Evolutionary conservation across 108 stramenopile species (phyloP).

Genomic region (Discostella pseudostelligera): DNA sequence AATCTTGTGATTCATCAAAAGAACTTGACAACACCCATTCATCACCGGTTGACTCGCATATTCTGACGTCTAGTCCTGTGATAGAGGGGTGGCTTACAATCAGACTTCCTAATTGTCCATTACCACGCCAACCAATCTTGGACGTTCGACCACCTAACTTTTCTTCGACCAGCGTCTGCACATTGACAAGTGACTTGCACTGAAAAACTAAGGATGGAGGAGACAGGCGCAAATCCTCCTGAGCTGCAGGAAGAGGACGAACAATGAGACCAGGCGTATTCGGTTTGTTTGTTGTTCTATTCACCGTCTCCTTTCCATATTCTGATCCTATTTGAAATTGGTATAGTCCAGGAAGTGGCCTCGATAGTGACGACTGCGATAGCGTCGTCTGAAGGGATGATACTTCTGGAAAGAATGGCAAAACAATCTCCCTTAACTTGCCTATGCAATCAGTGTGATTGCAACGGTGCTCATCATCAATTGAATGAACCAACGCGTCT

Average conservation of each 20-base stretch:
- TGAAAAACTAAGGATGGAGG: slow-evolving; percentile 76
- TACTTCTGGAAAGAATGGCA: slow-evolving; percentile 35
- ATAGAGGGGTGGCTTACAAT: slow-evolving; percentile 63
- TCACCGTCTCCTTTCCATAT: not conserved
- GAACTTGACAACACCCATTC: slow-evolving; percentile 51
- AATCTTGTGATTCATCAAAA: slow-evolving; percentile 81
- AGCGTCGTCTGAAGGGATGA: slow-evolving; percentile 18
- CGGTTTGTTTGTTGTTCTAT: not conserved
- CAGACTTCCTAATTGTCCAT: slow-evolving; percentile 52
- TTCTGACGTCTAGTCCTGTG: slow-evolving; percentile 66
- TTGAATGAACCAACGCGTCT: not conserved
- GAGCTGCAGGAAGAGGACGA: slow-evolving; percentile 71
- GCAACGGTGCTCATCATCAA: not conserved
- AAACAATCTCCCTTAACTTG: slow-evolving; percentile 28
- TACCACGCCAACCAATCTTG: slow-evolving; percentile 63
- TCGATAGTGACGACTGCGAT: slow-evolving; percentile 19
- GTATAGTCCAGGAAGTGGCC: slow-evolving; percentile 40
- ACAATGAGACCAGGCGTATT: slow-evolving; percentile 37
- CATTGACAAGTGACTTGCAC: slow-evolving; percentile 23
- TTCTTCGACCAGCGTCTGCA: slow-evolving; percentile 13
- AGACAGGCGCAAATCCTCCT: slow-evolving; percentile 60
- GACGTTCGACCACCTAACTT: slow-evolving; percentile 29
- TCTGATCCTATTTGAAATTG: slow-evolving; percentile 16
- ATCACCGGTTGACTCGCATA: slow-evolving; percentile 34
- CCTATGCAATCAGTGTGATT: not conserved